Conservation (phyloP, 352 stramenopile species). For the Blastocystis sp. region DNA sequence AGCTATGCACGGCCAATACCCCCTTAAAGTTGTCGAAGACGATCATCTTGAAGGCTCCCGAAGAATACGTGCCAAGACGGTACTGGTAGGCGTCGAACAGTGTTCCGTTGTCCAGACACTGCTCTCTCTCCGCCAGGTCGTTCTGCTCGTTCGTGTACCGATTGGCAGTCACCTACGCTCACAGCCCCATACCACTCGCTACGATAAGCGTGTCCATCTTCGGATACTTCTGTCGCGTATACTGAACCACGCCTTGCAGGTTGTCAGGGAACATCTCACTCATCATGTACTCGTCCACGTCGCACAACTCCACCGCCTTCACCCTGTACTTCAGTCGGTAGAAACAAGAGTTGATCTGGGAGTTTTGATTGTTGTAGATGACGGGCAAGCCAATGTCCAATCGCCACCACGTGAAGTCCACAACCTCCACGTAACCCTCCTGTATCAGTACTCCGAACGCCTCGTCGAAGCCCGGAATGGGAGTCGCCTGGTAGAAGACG, state of each 20-base stretch:
- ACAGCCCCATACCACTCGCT: background rate
- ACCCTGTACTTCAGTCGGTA: slow-evolving; percentile 28
- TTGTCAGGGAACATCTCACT: slow-evolving; percentile 28
- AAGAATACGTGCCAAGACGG: background rate
- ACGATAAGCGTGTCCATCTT: background rate
- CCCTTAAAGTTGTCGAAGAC: background rate
- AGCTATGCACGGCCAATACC: background rate
- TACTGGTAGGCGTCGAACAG: slow-evolving; percentile 40
- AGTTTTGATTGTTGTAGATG: slow-evolving; percentile 20
- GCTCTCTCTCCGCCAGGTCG: background rate
- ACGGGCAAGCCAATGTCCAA: background rate
- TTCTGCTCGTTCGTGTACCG: background rate
- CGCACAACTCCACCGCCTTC: slow-evolving; percentile 39
- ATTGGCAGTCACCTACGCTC: background rate
- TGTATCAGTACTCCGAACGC: background rate
- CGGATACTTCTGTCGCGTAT: background rate
- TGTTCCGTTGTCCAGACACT: slow-evolving; percentile 3
- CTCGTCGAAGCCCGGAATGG: background rate
- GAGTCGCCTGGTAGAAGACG: background rate
- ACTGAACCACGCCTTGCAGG: background rate
- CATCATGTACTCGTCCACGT: slow-evolving; percentile 56
- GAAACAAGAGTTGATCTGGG: slow-evolving; percentile 34
- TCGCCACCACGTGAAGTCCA: slow-evolving; percentile 52
- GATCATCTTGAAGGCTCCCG: slow-evolving; percentile 25
- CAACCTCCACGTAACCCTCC: background rate